These are phyloP conservation scores for Rhizopogon roseolus DNA, from an alignment of 768 basidiomycete species.

Conservation along the genomic window DNA sequence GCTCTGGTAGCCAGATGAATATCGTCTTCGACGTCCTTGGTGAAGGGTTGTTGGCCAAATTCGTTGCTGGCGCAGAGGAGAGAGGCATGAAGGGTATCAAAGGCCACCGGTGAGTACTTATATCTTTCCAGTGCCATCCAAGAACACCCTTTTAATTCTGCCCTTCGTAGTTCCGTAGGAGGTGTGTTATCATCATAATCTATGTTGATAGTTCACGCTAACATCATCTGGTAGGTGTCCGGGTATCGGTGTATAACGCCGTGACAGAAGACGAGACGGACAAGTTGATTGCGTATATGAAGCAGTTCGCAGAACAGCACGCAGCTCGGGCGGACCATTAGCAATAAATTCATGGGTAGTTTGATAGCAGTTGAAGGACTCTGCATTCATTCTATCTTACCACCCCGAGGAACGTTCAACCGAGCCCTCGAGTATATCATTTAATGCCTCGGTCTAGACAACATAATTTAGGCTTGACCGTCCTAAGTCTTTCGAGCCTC, in stretches of 20 bases:
- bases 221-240: slow-evolving; percentile 46
- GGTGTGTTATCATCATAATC: slow-evolving; percentile 21
- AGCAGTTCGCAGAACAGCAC: slow-evolving; percentile 38
- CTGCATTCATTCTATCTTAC: too few relatives aligned
- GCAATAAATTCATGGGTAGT: not conserved
- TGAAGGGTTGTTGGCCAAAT: slow-evolving; percentile 67
- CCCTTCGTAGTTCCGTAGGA: slow-evolving; percentile 45
- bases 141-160: not conserved
- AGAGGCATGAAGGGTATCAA: slow-evolving; percentile 82
- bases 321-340: not conserved
- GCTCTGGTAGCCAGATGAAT: slow-evolving; percentile 93
- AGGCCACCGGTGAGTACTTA: slow-evolving; percentile 76
- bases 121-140: not conserved
- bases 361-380: too few relatives aligned
- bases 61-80: slow-evolving; percentile 76
- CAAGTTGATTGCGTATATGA: slow-evolving; percentile 53
- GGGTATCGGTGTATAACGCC: slow-evolving; percentile 88
- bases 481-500: not conserved
- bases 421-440: not conserved
- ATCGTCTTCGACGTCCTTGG: slow-evolving; percentile 77
- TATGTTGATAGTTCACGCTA: not conserved
- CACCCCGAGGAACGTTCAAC: too few relatives aligned
- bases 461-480: not conserved
- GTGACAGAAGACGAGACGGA: slow-evolving; percentile 73
- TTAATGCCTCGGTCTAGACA: not conserved